Base-by-base conservation (phyloP, 164 flowering plant genomes). In the Protea cynaroides region DNA sequence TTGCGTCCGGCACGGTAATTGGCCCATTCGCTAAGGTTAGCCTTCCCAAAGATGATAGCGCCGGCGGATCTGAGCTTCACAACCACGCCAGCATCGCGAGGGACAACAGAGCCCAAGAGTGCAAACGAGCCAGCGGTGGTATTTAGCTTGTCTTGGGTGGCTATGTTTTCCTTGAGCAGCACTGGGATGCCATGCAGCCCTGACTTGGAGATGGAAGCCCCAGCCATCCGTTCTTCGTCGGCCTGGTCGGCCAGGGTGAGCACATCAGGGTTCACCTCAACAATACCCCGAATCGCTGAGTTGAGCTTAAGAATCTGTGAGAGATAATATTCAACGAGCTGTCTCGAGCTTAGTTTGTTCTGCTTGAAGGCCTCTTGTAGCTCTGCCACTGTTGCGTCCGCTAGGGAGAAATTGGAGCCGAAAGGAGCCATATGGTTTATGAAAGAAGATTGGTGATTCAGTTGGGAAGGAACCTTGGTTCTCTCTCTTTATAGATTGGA, bases 11-110 rank as follows among this genome's bases (percentile, higher is more conserved):
- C 64, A 56, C 78, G 54, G 53, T 65, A 75, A 25, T 68, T 7
- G 29, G 72, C 59, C 78, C 78, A 75, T 62, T 75, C 78, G 47
- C 70, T 71, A 50, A 75, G 24, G 44, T 68, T 71, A 8, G 75
- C 70, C 61, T 75, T 75, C 25, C 78, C 78, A 12, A 75, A 47
- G 12, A 75, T 59, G 14, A 75, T 53, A 1, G 78, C 78, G 2
- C 78, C 78, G 2, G 65, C 68, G 17, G 55, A 46, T 58, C 75
- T 68, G 55, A 75, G 66, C 70, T 61, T 69, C 38, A 3, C 24
- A 53, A 69, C 78, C 37, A 75, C 75, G 3, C 70, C 75, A 0
- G 72, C 75, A 34, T 75, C 75, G 15, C 59, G 49, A 1, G 53
- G 47, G 25, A 61, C 63, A 7, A 43, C 34, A 10, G 54, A 43